A percentile compares a stretch with the other conserved stretches of the same genome.
Evolutionary conservation across 2,329 filamentous ascomycete species (phyloP).

Genomic region (Clonostachys sp.): DNA sequence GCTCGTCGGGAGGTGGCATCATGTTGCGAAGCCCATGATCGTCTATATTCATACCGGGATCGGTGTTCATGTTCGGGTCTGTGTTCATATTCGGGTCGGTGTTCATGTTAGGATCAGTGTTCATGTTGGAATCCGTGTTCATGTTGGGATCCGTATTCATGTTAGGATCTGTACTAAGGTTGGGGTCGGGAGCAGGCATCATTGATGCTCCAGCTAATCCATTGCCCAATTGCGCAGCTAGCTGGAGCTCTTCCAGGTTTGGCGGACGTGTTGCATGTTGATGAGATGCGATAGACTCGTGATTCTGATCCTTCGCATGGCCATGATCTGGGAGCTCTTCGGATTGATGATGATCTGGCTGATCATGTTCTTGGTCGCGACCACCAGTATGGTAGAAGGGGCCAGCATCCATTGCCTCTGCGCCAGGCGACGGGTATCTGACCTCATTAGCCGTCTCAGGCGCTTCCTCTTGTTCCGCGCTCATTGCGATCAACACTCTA

Average conservation of each 20-base stretch:
- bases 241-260: constrained; percentile 51
- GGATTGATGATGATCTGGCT: constrained; percentile 2
- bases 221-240: constrained; percentile 53
- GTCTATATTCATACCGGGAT: constrained; percentile 35
- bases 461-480: constrained; percentile 23
- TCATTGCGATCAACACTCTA: constrained; percentile 14
- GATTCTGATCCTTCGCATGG: constrained; percentile 11
- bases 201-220: constrained; percentile 43
- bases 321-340: constrained; percentile 5
- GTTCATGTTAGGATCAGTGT: too few relatives aligned
- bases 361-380: constrained; percentile 23
- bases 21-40: constrained; percentile 37
- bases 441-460: constrained; percentile 28
- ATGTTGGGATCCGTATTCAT: too few relatives aligned
- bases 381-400: constrained; percentile 36
- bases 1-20: constrained; percentile 6
- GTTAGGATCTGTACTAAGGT: constrained; percentile 7
- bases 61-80: constrained; percentile 12
- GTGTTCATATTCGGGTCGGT: constrained; percentile 20
- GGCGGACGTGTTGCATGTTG: constrained; percentile 35
- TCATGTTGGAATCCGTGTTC: too few relatives aligned
- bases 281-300: constrained; percentile 16
- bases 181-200: constrained; percentile 39
- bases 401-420: constrained; percentile 34
- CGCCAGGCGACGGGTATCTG: constrained; percentile 40